These are phyloP conservation scores for Rubroboletus pulcherrimus DNA, from an alignment of 768 basidiomycete genomes.

Conservation along the genomic window DNA sequence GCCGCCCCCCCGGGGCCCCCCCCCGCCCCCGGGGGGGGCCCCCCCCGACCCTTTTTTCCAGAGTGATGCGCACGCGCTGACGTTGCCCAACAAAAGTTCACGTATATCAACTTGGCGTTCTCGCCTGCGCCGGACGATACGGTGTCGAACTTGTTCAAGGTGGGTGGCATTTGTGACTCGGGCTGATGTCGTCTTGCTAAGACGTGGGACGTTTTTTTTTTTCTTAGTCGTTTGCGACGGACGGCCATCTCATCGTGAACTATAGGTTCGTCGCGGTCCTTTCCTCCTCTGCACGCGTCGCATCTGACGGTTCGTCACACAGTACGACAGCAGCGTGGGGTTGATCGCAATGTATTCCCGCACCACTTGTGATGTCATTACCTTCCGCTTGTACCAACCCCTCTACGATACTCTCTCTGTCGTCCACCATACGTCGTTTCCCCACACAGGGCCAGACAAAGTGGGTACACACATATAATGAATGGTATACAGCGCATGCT, in stretches of 20 bases:
- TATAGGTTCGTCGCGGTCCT: slow-evolving; percentile 58
- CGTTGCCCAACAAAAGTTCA: slow-evolving; percentile 44
- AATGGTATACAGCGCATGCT: background rate
- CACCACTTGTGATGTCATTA: background rate
- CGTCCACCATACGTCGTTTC: background rate
- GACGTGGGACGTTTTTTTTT: background rate
- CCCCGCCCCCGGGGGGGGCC: too few relatives aligned
- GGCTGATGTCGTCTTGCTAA: background rate
- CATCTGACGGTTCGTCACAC: slow-evolving; percentile 2
- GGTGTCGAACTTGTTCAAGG: slow-evolving; percentile 67
- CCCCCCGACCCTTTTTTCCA: too few relatives aligned
- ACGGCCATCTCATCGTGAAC: slow-evolving; percentile 88
- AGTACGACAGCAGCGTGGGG: slow-evolving; percentile 69
- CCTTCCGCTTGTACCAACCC: background rate
- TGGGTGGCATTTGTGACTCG: slow-evolving; percentile 19
- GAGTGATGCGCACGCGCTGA: slow-evolving; percentile 1
- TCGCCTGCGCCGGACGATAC: slow-evolving; percentile 76
- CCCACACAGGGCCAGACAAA: background rate
- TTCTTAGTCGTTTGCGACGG: slow-evolving; percentile 75
- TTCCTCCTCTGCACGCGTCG: background rate
- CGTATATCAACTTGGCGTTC: slow-evolving; percentile 76
- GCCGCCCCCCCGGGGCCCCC: too few relatives aligned
- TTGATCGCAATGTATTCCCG: slow-evolving; percentile 23
- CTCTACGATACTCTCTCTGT: slow-evolving; percentile 2
- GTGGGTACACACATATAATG: background rate